A percentile compares a stretch with the other conserved stretches of the same genome.
These are phyloP conservation scores for Lasiosphaeris hirsuta DNA, from an alignment of 495 filamentous ascomycete species.

Conservation along the genomic window DNA sequence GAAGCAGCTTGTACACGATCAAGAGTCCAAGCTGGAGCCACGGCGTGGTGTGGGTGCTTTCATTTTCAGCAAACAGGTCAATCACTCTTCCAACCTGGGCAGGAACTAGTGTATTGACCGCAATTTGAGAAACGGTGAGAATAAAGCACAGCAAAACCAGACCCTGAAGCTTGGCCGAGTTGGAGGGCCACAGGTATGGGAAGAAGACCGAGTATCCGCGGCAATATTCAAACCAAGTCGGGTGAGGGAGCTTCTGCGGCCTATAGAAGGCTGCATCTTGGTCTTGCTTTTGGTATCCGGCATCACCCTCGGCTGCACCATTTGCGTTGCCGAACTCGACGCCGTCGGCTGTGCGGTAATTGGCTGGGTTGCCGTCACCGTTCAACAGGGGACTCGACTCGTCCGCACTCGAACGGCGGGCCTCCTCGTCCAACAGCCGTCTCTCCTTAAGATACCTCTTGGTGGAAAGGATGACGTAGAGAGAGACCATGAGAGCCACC, in stretches of 20 bases:
- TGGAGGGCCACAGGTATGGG: conserved; percentile 90
- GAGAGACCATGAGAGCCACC: conserved; percentile 38
- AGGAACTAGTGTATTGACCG: conserved; percentile 78
- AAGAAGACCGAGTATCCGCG: conserved; percentile 86
- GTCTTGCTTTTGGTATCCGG: conserved; percentile 37
- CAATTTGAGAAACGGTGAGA: conserved; percentile 71
- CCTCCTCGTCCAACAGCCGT: conserved; percentile 39
- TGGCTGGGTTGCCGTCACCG: conserved; percentile 23
- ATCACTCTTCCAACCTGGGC: conserved; percentile 72
- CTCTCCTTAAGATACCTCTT: conserved; percentile 31
- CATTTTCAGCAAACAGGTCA: conserved; percentile 44
- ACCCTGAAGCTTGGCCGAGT: conserved; percentile 65
- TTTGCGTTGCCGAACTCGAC: conserved; percentile 26
- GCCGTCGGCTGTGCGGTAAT: conserved; percentile 32
- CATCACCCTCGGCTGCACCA: conserved; percentile 25
- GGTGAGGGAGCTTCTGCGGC: conserved; percentile 43
- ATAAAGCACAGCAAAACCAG: conserved; percentile 76
- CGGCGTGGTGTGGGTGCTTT: conserved; percentile 16
- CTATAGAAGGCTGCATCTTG: conserved; percentile 52
- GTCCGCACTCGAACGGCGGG: conserved; percentile 41
- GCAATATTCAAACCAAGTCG: conserved; percentile 67
- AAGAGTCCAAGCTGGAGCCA: conserved; percentile 64
- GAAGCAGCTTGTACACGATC: conserved; percentile 77
- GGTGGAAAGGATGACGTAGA: conserved; percentile 30
- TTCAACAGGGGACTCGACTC: conserved; percentile 51